Evolutionary conservation across 1,139 yeast species (phyloP).

Genomic region (Kodamaea sp.): DNA sequence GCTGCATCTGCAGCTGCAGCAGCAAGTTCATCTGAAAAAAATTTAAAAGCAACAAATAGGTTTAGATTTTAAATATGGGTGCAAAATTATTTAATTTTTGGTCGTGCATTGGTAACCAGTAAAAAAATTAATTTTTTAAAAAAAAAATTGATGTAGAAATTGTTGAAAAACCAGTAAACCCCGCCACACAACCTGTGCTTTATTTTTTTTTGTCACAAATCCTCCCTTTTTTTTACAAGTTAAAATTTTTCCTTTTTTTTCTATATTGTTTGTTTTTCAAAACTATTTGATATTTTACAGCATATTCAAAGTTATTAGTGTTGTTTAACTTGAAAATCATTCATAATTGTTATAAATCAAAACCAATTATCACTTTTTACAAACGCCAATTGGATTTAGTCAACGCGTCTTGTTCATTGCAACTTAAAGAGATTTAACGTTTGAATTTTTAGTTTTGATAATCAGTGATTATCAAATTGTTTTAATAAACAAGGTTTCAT

Average conservation of each 20-base stretch:
- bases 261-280: constrained; percentile 3
- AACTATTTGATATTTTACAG: no score
- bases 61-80: constrained; percentile 1
- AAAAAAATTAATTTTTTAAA: no score
- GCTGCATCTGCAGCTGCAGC: constrained; percentile 9
- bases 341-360: no score
- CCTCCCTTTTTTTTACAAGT: constrained; percentile 2
- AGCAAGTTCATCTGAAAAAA: constrained; percentile 1
- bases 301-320: no score
- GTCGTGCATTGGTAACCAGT: no score
- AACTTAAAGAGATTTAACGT: constrained; percentile 4
- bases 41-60: not conserved
- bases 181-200: no score
- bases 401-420: constrained; percentile 3
- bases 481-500: constrained; percentile 7
- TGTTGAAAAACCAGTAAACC: no score
- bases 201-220: no score
- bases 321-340: no score
- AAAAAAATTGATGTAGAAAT: no score
- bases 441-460: constrained; percentile 6
- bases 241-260: constrained; percentile 7
- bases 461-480: constrained; percentile 11
- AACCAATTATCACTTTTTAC: not conserved
- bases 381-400: not conserved
- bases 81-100: no score